Base-by-base conservation (phyloP, 2,329 filamentous ascomycete genomes). In the Emergomyces pasteurianus region DNA sequence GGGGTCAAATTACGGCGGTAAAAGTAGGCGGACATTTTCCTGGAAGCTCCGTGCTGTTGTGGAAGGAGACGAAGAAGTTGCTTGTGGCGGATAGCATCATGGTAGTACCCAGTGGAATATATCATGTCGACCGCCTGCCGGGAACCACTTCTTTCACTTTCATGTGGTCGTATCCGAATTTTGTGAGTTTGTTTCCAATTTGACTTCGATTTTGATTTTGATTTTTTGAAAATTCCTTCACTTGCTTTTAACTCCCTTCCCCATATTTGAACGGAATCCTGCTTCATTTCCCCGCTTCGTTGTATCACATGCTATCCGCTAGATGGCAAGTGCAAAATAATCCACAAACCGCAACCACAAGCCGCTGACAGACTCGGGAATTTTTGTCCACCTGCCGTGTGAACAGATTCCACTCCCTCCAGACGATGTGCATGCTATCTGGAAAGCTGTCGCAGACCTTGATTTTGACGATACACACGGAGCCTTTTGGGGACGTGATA, bases 11-110 rank as follows among this genome's bases (percentile, higher is more conserved):
- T 4, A 58, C 52, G 36, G 52, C 58, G 49, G 54, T 92, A 58
- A 89, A 90, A 71, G 79, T 86, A 0, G 88, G 89, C 0, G 90
- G 90, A 0, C 89, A 95, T 75, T 94, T 94, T 67, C 86, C 87
- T 0, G 90, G 90, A 0, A 89, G 85, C 65, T 74, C 87, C 62
- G 83, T 90, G 2, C 69, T 89, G 63, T 79, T 86, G 28, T 88
- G 83, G 72, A 79, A 80, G 21, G 73, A 74, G 0, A 80, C 79
- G 55, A 86, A 81, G 70, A 78, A 80, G 23, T 73, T 94, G n/a
- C 80, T 92, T 62, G 80, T 91, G 61, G 89, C 89, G 6, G 90
- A 95, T 73, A 90, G 87, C 2, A 80, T 94, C 55, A 79, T 89
- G 65, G 88, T 85, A 28, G 87, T 87, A 3, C 86, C 88, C 23